These are phyloP conservation scores for Mortierella sp. DNA, from an alignment of 371 early-diverging fungal genomes.

Conservation along the genomic window DNA sequence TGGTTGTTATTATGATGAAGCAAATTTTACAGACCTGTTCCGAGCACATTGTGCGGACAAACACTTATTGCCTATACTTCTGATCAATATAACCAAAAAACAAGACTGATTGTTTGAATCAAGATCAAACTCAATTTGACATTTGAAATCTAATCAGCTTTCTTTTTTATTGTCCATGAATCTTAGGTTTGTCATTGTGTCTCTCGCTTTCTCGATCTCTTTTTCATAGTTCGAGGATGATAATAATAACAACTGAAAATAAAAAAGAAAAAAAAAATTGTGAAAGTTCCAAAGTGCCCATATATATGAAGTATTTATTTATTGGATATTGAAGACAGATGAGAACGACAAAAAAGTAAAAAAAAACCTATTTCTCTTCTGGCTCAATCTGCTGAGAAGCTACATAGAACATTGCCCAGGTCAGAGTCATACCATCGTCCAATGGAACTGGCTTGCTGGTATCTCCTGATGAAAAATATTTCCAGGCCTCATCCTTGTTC, in stretches of 20 bases:
- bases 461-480: conserved; percentile 52
- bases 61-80: conserved; percentile 48
- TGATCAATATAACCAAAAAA: conserved; percentile 17
- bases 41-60: conserved; percentile 44
- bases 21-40: conserved; percentile 57
- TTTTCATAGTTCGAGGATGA: neutral
- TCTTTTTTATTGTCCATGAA: neutral
- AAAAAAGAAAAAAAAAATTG: neutral
- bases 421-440: conserved; percentile 73
- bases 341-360: too few relatives aligned
- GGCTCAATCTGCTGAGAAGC: conserved; percentile 57
- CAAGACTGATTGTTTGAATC: neutral
- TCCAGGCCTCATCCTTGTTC: conserved; percentile 61
- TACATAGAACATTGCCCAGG: conserved; percentile 70
- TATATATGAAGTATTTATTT: neutral
- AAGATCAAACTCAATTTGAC: neutral
- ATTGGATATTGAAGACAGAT: neutral
- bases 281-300: neutral
- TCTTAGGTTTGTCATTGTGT: neutral
- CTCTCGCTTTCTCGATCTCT: neutral
- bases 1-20: conserved; percentile 34
- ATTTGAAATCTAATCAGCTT: conserved; percentile 2
- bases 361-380: neutral
- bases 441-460: conserved; percentile 23
- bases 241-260: neutral